These are phyloP conservation scores for Monascus ruber DNA, from an alignment of 2,329 filamentous ascomycete species.

Conservation along the genomic window DNA sequence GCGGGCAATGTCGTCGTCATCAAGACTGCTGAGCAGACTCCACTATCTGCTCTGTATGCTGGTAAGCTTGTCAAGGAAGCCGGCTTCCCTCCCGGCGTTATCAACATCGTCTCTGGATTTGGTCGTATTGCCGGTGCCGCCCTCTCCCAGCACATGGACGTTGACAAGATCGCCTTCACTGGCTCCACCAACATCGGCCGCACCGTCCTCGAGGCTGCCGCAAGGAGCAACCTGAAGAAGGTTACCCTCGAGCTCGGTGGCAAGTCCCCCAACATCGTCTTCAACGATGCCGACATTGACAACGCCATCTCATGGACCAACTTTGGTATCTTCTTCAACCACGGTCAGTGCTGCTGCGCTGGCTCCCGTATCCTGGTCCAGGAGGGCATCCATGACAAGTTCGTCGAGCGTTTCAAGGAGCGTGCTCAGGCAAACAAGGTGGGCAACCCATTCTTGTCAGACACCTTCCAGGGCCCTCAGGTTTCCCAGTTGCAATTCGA, in stretches of 20 bases:
- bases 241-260: conserved; percentile 38
- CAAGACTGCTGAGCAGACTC: conserved; percentile 52
- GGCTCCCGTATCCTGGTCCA: conserved; percentile 74
- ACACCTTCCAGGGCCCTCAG: conserved; percentile 79
- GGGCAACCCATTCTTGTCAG: conserved; percentile 64
- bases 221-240: conserved; percentile 40
- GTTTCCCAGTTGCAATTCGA: conserved; percentile 74
- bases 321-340: conserved; percentile 40
- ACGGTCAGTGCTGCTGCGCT: conserved; percentile 57
- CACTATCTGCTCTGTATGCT: conserved; percentile 49
- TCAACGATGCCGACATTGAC: conserved; percentile 36
- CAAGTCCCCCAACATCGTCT: conserved; percentile 36
- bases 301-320: conserved; percentile 30
- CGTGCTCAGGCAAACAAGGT: conserved; percentile 61
- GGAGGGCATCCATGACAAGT: conserved; percentile 73
- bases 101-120: conserved; percentile 47
- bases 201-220: conserved; percentile 45
- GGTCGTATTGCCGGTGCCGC: conserved; percentile 62
- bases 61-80: conserved; percentile 42
- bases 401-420: conserved; percentile 65
- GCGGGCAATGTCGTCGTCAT: conserved; percentile 48
- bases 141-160: conserved; percentile 45
- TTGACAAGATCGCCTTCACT: conserved; percentile 50
- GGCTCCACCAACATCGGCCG: conserved; percentile 45
- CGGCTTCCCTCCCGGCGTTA: conserved; percentile 39